Evolutionary conservation across 108 stramenopile species (phyloP), one percentile per base, ranked within the genome.

Genomic region (Parmales sp.): DNA sequence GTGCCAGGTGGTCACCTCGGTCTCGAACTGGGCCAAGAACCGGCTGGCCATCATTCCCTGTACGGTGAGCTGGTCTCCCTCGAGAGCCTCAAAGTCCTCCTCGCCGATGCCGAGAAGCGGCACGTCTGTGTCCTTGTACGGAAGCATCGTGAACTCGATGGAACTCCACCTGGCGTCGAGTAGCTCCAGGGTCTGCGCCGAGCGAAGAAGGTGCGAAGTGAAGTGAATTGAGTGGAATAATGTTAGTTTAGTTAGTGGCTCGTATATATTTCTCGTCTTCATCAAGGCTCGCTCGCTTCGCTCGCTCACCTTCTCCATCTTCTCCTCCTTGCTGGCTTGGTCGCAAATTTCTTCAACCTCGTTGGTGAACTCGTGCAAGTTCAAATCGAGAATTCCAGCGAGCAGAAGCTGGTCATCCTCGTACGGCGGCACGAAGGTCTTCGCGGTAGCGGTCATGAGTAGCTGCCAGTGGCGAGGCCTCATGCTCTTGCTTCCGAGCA

Each of bases 341-440:
- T 91, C 88, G 37, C 79, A 77, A 26, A 91, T 89, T 37, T 89
- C 88, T 51, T 91, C 90, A 2, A 91, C 88, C 25, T 89, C 82
- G 38, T 74, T 74, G 25, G 76, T 77, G 63, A 79, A 83, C 66
- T 84, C 77, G 49, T 87, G 80, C 13, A 91, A 79, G 51, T 87
- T 79, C 0, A 91, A 72, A 20, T 74, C 74, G 11, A 88, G 64
- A 23, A 91, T 37, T 29, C 75, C 78, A 6, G 84, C 82, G 1
- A 91, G 74, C 2, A 69, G 70, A 23, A 88, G 39, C 25, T 74
- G 37, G 16, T 84, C 67, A 67, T 89, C 82, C 51, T 86, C 80
- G 45, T 82, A 74, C 1, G 90, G 90, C 26, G 83, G 79, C 23
- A 73, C 68, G 71, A 90, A 88, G 66, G 70, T 76, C 31, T 75